Base-by-base conservation (phyloP, 768 basidiomycete species). In the Termitomyces sp. region DNA sequence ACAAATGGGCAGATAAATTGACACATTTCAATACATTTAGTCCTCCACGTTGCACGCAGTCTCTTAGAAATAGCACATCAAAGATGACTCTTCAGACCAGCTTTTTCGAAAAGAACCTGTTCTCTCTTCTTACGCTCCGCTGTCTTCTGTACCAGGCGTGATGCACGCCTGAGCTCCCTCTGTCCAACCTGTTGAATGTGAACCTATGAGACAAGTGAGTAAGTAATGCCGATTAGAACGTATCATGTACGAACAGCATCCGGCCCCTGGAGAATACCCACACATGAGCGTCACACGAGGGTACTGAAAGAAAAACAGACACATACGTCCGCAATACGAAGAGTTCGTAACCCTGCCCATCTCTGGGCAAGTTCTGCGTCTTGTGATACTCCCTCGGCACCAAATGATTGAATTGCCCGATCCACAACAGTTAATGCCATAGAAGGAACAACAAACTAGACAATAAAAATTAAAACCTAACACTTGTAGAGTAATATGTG, bases 141-240 rank as follows among this genome's bases (percentile, higher is more conserved):
- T 6, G 80, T 74, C 60, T 81, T 83, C 68, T 81, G 76, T 27
- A 72, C 78, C 3, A 97, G 73, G 13, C 61, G 78, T 0, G 83
- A 81, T 1, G 87, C 92, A 27, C 93, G 86, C 74, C 83, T 89
- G 63, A 98, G 77, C 73, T 98, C 96, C 47, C 87, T 78, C 67
- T 89, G 88, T 9, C 95, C 96, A 46, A 98, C 90, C 74, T 98
- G 95, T 70, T 95, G 93, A 54, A 97, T 88, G 73, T 98, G 95
- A 3, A 97, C 93, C 82, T 92, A 44, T 42, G 41, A 57, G 41
- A 48, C 33, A 18, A 50, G 54, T 54, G 3, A 59, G 44, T 72
- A 44, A 73, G 62, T 20, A 61, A 53, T 45, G 31, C 6, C 12
- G 31, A 65, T 57, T 37, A 36, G 47, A n/a, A 12, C 27, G 16